Base-by-base conservation (phyloP, 345 rosid genomes). In the Lepidium sativum region DNA sequence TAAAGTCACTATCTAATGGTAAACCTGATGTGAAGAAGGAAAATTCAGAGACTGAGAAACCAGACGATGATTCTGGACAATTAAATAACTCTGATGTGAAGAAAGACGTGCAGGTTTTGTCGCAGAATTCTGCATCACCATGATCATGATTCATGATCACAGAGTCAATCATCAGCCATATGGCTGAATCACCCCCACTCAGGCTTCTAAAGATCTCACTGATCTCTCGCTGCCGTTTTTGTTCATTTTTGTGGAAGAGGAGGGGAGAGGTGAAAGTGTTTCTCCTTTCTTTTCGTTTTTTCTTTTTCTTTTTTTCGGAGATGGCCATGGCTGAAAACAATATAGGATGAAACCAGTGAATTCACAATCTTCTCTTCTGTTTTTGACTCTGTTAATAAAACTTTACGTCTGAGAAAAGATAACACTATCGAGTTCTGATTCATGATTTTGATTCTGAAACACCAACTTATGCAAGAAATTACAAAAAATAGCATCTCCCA, bases 121-220 rank as follows among this genome's bases (percentile, higher is more conserved):
- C 55, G 3, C 62, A 44, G 63, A 20, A 59, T n/a, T 16, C 29
- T 35, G 4, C 29, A 51, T 60, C 67, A 52, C 15, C 68, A 16
- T 65, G 67, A 72, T 41, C 75, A 71, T 71, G 54, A 21, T 48
- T 68, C 16, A 33, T 69, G 47, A 71, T 40, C 65, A 49, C 43
- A 55, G 0, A 23, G 31, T 20, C 20, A 18, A 41, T 39, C 43
- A 29, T 38, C 57, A 45, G 25, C 58, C 3, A 27, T 9, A 54
- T 54, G 33, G 53, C 44, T 38, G 32, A 35, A 61, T 15, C 61
- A n/a, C 39, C 63, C 35, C 62, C 34, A 23, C 33, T 52, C 51
- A 54, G 50, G 64, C 59, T 63, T 71, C 59, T 40, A 38, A 40
- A 55, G 47, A 56, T 63, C 63, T 70, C 44, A 43, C 3, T 61